A percentile compares a stretch with the other conserved stretches of the same genome.
Conservation (phyloP, 345 rosid genomes). For the Dovyalis caffra region DNA sequence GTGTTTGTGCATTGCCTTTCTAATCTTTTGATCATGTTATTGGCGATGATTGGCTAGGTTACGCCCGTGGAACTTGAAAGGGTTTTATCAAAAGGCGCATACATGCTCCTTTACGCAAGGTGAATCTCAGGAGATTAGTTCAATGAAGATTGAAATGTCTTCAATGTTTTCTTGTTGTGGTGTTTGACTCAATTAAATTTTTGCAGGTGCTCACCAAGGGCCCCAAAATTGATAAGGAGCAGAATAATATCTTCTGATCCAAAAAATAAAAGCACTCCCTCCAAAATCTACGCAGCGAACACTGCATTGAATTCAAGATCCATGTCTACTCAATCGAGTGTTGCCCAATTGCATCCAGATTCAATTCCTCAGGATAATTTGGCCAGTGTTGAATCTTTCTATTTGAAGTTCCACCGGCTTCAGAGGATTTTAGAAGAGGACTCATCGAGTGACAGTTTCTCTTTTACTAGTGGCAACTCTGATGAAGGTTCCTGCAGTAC, state of each 20-base stretch:
- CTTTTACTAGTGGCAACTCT: slow-evolving; percentile 77
- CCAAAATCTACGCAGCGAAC: slow-evolving; percentile 24
- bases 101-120: slow-evolving; percentile 95
- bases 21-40: slow-evolving; percentile 3
- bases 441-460: slow-evolving; percentile 80
- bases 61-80: slow-evolving; percentile 61
- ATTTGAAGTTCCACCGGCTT: slow-evolving; percentile 55
- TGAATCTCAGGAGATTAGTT: slow-evolving; percentile 25
- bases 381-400: slow-evolving; percentile 57
- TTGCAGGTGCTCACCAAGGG: slow-evolving; percentile 69
- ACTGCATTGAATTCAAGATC: slow-evolving; percentile 29
- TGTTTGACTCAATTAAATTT: slow-evolving; percentile 21
- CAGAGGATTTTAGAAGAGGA: slow-evolving; percentile 73
- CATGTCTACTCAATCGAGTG: slow-evolving; percentile 26
- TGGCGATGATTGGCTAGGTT: slow-evolving; percentile 52
- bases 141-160: background rate
- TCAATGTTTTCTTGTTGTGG: background rate
- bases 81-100: slow-evolving; percentile 69
- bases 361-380: slow-evolving; percentile 33
- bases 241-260: slow-evolving; percentile 25
- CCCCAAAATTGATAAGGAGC: slow-evolving; percentile 58
- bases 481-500: slow-evolving; percentile 91
- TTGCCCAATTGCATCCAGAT: slow-evolving; percentile 28
- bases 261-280: slow-evolving; percentile 29
- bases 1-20: background rate